Conservation (phyloP, 1,284 basidiomycete species). For the Microbotryum violaceum region DNA sequence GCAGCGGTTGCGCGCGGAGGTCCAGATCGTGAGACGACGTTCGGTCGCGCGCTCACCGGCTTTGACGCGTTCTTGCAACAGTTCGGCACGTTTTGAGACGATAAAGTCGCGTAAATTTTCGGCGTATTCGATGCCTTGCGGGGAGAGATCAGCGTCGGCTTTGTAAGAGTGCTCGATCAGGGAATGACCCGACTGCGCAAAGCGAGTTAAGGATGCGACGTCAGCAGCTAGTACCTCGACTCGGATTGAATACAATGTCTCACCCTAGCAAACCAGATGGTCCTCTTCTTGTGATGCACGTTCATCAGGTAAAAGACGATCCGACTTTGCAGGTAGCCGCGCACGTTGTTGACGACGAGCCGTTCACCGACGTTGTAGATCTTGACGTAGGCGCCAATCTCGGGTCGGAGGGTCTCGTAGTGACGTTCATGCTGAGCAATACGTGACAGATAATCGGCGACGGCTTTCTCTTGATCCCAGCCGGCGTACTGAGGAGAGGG, state of each 20-base stretch:
- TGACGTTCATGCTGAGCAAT: constrained; percentile 78
- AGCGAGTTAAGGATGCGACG: background rate
- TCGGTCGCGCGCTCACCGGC: constrained; percentile 21
- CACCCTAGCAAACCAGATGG: constrained; percentile 87
- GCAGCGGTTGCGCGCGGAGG: constrained; percentile 81
- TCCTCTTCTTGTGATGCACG: constrained; percentile 93
- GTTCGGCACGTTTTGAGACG: constrained; percentile 37
- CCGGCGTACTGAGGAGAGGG: constrained; percentile 60
- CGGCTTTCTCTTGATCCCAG: constrained; percentile 86
- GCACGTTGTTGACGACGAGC: constrained; percentile 77
- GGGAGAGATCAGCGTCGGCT: constrained; percentile 92
- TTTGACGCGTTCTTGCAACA: constrained; percentile 28
- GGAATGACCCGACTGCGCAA: constrained; percentile 70
- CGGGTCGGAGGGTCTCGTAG: constrained; percentile 72
- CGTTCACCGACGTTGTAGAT: constrained; percentile 94
- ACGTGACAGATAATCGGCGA: constrained; percentile 83
- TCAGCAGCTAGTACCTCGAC: background rate
- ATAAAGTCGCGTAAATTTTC: constrained; percentile 48
- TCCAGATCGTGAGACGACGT: constrained; percentile 66
- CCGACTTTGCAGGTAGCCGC: constrained; percentile 75
- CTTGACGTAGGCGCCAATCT: constrained; percentile 80
- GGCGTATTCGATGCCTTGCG: constrained; percentile 90
- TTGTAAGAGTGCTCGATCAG: constrained; percentile 98
- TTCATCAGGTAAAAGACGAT: constrained; percentile 62
- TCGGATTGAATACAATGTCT: constrained; percentile 34